Conservation (phyloP, 306 rosid species). For the Vigna hirtella region DNA sequence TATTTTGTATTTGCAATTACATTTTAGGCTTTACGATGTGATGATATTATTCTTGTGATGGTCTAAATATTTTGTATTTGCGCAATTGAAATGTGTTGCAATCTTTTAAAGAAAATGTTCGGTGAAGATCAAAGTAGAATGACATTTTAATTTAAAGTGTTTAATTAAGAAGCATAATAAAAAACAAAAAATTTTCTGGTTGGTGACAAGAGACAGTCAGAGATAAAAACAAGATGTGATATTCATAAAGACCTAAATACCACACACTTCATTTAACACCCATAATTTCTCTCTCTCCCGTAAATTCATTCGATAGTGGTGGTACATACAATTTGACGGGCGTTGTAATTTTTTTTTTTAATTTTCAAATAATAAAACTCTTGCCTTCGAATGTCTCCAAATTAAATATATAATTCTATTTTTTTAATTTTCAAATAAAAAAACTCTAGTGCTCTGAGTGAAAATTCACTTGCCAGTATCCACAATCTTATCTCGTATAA, state of each 20-base stretch:
- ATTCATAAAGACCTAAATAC: background rate
- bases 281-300: too few species aligned
- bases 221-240: background rate
- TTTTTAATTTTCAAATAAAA: background rate
- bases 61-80: background rate
- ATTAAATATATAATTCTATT: too few species aligned
- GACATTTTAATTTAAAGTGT: background rate
- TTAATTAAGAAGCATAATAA: background rate
- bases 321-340: background rate
- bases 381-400: too few species aligned
- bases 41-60: slow-evolving; percentile 6
- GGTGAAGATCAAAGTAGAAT: too few species aligned
- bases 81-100: background rate
- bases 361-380: background rate
- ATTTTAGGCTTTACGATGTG: background rate
- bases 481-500: slow-evolving; percentile 1
- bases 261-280: too few species aligned
- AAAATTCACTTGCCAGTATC: background rate
- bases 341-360: too few species aligned
- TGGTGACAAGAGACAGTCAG: too few species aligned
- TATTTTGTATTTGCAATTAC: background rate
- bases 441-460: background rate
- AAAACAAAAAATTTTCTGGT: too few species aligned
- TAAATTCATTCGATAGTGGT: too few species aligned
- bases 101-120: too few species aligned